Conservation (phyloP, 139 green algal species). For the Picochlorum costavermella region DNA sequence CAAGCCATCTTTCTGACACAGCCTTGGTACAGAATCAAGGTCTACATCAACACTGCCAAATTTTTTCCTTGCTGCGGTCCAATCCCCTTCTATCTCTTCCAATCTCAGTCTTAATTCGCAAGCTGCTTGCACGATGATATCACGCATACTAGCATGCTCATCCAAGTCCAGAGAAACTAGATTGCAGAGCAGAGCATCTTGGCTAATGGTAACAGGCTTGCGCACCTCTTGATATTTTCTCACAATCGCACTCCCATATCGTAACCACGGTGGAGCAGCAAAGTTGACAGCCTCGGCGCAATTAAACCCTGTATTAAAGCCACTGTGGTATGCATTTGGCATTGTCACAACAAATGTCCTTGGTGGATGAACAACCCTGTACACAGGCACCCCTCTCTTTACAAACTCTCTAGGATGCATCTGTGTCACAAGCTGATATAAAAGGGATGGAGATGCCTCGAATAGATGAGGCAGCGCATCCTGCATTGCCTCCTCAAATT, state of each 20-base stretch:
- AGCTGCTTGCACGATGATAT: constrained; percentile 34
- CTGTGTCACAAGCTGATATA: constrained; percentile 77
- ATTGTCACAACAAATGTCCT: constrained; percentile 89
- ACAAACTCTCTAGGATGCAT: constrained; percentile 60
- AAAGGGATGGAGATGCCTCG: constrained; percentile 45
- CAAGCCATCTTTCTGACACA: constrained; percentile 12
- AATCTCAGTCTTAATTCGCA: constrained; percentile 32
- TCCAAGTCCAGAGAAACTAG: constrained; percentile 31
- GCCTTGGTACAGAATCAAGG: background rate
- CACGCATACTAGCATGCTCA: background rate
- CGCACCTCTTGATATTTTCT: constrained; percentile 45
- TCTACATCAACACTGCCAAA: background rate
- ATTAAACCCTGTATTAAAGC: constrained; percentile 82
- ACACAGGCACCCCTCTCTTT: constrained; percentile 68
- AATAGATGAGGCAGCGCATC: constrained; percentile 68
- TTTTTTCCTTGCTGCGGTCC: background rate
- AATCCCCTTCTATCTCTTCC: background rate
- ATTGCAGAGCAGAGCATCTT: constrained; percentile 58
- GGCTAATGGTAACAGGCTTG: constrained; percentile 43
- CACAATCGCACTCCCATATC: constrained; percentile 47
- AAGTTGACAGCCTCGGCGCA: constrained; percentile 78
- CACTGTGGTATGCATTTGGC: constrained; percentile 74
- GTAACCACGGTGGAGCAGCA: constrained; percentile 80
- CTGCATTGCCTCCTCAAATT: constrained; percentile 53
- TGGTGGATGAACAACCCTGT: constrained; percentile 60